phyloP scores from a whole-genome alignment of 225 moss, liverwort and hornwort species.

The Sphagnum contortum region DNA sequence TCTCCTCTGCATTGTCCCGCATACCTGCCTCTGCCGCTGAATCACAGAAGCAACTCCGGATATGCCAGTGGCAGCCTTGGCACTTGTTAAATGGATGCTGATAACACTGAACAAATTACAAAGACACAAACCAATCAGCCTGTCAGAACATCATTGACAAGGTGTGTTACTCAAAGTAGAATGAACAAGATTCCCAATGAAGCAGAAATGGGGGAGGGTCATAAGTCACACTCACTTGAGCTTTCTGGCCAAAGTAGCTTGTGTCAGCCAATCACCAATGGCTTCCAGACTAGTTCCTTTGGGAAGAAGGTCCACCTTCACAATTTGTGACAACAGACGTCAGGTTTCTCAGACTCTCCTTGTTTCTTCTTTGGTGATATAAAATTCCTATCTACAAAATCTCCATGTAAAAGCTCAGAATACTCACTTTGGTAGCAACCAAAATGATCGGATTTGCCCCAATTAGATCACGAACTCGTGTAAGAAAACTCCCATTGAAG shows the following conservation, averaged over 20 bases:
- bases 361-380: no score
- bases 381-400: no score
- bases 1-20: no score
- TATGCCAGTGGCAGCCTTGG: constrained; percentile 79
- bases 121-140: background rate
- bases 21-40: constrained; percentile 76
- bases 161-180: no score
- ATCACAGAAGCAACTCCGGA: constrained; percentile 71
- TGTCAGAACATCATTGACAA: no score
- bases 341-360: background rate
- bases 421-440: constrained; percentile 74
- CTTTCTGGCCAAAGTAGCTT: constrained; percentile 72
- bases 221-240: constrained; percentile 51
- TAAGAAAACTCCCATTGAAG: constrained; percentile 96
- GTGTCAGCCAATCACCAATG: constrained; percentile 83
- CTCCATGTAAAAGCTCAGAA: no score
- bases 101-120: constrained; percentile 55
- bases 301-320: constrained; percentile 88
- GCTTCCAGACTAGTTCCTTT: constrained; percentile 75
- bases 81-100: constrained; percentile 89
- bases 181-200: no score
- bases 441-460: constrained; percentile 92
- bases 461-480: constrained; percentile 92
- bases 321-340: constrained; percentile 1
- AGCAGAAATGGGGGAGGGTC: no score